Percentiles rank a stretch among this genome's conserved stretches.
phyloP scores from a whole-genome alignment of 1,139 yeast genomes.

The Suhomyces yuchorum region DNA sequence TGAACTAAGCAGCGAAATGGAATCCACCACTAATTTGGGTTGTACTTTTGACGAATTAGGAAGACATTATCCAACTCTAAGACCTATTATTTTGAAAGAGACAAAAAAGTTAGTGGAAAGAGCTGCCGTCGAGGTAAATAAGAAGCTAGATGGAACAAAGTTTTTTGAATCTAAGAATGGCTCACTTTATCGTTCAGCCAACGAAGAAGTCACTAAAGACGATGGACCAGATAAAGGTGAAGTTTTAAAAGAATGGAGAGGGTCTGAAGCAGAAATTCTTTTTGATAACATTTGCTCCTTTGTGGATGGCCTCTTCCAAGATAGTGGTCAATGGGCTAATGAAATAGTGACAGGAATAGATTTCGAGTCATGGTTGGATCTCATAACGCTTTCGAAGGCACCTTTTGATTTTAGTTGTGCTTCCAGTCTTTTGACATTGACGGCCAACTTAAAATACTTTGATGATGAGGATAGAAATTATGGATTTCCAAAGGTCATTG shows the following conservation, averaged over 20 bases:
- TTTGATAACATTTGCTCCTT: conserved; percentile 52
- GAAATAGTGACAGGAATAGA: conserved; percentile 43
- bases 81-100: conserved; percentile 58
- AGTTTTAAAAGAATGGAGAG: conserved; percentile 5
- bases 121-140: conserved; percentile 24
- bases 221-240: conserved; percentile 20
- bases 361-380: conserved; percentile 47
- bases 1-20: conserved; percentile 49
- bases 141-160: conserved; percentile 38
- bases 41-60: conserved; percentile 77
- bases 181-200: conserved; percentile 35
- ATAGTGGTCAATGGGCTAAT: conserved; percentile 51
- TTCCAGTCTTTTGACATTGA: conserved; percentile 53
- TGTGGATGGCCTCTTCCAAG: conserved; percentile 49
- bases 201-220: conserved; percentile 21
- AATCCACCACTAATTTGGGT: conserved; percentile 56
- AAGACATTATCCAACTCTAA: conserved; percentile 77
- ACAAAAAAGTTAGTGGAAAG: conserved; percentile 47
- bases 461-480: conserved; percentile 59
- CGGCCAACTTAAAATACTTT: conserved; percentile 55
- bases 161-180: conserved; percentile 48
- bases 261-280: conserved; percentile 18
- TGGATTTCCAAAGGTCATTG: conserved; percentile 40
- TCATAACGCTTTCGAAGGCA: conserved; percentile 47
- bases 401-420: conserved; percentile 66